These are phyloP conservation scores for Elsinoe batatas DNA, from an alignment of 2,329 filamentous ascomycete genomes.

Conservation along the genomic window DNA sequence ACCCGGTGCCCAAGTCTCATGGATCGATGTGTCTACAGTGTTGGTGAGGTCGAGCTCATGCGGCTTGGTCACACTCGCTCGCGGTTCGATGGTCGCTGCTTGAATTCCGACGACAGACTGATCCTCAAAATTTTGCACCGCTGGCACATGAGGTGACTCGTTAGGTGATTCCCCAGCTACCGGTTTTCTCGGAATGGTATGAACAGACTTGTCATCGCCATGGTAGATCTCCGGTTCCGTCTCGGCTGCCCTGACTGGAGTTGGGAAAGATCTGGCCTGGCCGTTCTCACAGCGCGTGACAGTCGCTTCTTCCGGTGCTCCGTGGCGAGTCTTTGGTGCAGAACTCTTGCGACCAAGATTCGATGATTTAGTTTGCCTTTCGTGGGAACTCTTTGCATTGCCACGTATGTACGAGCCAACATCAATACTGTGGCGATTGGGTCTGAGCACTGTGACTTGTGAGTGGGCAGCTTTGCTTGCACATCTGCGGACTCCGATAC, in stretches of 20 bases:
- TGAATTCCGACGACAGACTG: background rate
- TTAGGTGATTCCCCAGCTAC: no score
- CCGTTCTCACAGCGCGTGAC: background rate
- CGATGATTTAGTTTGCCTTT: background rate
- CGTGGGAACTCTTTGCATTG: background rate
- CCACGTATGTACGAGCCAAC: background rate
- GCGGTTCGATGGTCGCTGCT: background rate
- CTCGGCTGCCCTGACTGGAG: no score
- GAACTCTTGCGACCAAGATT: background rate
- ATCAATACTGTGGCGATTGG: background rate
- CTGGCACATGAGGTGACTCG: no score
- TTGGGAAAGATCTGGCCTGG: background rate
- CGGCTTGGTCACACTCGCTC: background rate
- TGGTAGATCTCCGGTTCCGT: no score
- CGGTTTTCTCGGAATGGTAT: no score
- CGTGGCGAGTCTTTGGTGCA: background rate
- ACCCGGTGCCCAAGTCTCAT: slow-evolving; percentile 32
- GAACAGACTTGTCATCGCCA: no score
- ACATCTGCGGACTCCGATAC: background rate
- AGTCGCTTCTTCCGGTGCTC: background rate
- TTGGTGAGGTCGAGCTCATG: slow-evolving; percentile 26
- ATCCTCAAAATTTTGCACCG: background rate
- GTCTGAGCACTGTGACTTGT: background rate
- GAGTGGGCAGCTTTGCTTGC: background rate
- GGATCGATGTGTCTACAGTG: slow-evolving; percentile 31